Evolutionary conservation across 2,329 filamentous ascomycete species (phyloP), one percentile per base, ranked within the genome.

Genomic region (Aurifilum marmelostoma): DNA sequence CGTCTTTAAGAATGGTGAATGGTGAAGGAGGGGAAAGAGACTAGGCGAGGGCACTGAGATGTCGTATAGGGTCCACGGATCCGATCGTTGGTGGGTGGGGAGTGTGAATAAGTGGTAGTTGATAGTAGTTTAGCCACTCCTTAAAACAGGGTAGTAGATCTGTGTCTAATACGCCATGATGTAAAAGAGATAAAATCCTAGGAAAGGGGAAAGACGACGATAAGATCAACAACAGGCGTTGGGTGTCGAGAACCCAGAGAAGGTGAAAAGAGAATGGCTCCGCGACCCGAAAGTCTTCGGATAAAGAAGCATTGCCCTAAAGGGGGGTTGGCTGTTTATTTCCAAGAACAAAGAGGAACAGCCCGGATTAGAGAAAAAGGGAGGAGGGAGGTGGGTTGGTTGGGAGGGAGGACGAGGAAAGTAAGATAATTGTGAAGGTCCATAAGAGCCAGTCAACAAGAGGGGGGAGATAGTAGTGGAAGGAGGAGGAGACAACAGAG

Each of bases 111-210:
- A 39, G 2, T 39, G 8, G 12, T 41, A 52, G 52, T 61, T 54
- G 41, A 37, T 7, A 32, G 43, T 24, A 21, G 2, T 27, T 7
- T 21, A 21, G 41, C 9, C 32, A 54, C 29, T 41, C 39, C 41
- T 54, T 7, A 41, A 54, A 67, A 43, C 58, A 67, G 65, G 14
- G 21, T 29, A 24, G 29, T 39, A n/a, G n/a, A n/a, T 24, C 29
- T 64, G 62, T 21, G 1, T 27, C 39, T 32, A 32, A 14, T 34
- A 21, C 2, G 21, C 16, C 37, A 52, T 64, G 47, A 47, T 47
- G 3, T 12, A 41, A 16, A 24, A 56, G 18, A 4, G 18, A 32
- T 18, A 29, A 5, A 21, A 56, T 41, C 18, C 14, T 16, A 56
- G 24, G 14, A 56, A 27, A 27, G 52, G n/a, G 24, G 32, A 27